A percentile compares a stretch with the other conserved stretches of the same genome.
phyloP scores from a whole-genome alignment of 495 filamentous ascomycete species.

The Astrothelium macrocarpum region DNA sequence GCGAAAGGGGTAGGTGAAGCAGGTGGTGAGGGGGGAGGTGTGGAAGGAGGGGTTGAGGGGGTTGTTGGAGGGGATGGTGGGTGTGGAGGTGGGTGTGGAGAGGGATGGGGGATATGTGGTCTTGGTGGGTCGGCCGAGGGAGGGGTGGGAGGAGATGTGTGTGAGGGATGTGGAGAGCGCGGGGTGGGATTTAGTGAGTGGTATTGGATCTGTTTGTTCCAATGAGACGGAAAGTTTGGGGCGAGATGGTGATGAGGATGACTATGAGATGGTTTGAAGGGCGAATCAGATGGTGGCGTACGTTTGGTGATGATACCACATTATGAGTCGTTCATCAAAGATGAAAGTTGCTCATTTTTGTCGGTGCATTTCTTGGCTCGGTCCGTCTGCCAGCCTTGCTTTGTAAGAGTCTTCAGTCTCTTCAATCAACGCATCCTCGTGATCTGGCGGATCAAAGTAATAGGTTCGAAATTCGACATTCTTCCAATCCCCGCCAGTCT shows the following conservation, averaged over 20 bases:
- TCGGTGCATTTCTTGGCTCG: background rate
- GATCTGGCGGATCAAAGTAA: background rate
- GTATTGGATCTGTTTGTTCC: background rate
- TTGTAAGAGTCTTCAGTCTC: background rate
- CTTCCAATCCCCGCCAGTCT: conserved; percentile 1
- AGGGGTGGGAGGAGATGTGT: background rate
- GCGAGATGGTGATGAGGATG: background rate
- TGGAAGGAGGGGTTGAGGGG: background rate
- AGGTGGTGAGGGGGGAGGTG: background rate
- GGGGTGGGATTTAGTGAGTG: background rate
- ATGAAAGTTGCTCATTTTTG: background rate
- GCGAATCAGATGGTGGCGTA: background rate
- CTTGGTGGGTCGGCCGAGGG: background rate
- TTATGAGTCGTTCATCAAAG: background rate
- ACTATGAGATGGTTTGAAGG: background rate
- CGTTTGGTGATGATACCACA: background rate
- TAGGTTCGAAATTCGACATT: background rate
- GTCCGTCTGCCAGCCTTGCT: background rate
- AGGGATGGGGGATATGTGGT: background rate
- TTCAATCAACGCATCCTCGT: background rate
- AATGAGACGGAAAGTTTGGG: background rate
- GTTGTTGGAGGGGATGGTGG: background rate
- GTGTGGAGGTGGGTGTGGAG: background rate
- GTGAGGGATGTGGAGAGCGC: background rate
- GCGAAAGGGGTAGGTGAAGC: background rate